Base-by-base conservation (phyloP, 768 basidiomycete genomes). In the Naganishia vaughanmartiniae region DNA sequence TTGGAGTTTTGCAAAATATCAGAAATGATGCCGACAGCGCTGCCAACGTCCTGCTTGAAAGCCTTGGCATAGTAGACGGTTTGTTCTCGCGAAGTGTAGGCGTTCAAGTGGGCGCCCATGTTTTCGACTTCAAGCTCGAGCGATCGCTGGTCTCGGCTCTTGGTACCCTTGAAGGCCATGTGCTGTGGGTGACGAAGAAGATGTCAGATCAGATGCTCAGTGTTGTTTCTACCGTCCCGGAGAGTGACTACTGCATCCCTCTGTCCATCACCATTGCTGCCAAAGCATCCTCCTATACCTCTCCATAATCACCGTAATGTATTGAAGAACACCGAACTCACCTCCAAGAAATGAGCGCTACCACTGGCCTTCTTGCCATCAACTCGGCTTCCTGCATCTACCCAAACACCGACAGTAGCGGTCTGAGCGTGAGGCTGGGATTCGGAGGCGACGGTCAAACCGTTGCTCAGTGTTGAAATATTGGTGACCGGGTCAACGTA, bases 31-130 rank as follows among this genome's bases (percentile, higher is more conserved):
- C 97, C 93, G 69, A 98, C 93, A 39, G 92, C 88, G 58, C 86
- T 85, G 15, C 88, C 86, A 14, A 98, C 91, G 81, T 98, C 96
- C 85, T 93, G 90, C 81, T 90, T 87, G 88, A 99, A 98, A 80
- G 90, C 89, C 86, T 98, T 97, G 77, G 95, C 95, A 79, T 97
- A 97, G 85, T 97, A 99, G 68, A 97, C 94, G 26, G 96, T 99
- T 83, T 98, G 95, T 84, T 99, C 96, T 72, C 96, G 87, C 30
- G 94, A 96, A 11, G 96, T 99, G 84, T 97, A 98, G 58, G 96
- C 95, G 81, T 98, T 98, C 69, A 99, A 84, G 81, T 97, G 93
- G 21, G 94, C 92, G 74, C 96, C 96, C 69, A 98, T 86, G 83
- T 96, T 94, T 84, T 99, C 96, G 28, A 98, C 95, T 82, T 97